phyloP scores from a whole-genome alignment of 2,329 filamentous ascomycete genomes.

The Neocucurbitaria cava region DNA sequence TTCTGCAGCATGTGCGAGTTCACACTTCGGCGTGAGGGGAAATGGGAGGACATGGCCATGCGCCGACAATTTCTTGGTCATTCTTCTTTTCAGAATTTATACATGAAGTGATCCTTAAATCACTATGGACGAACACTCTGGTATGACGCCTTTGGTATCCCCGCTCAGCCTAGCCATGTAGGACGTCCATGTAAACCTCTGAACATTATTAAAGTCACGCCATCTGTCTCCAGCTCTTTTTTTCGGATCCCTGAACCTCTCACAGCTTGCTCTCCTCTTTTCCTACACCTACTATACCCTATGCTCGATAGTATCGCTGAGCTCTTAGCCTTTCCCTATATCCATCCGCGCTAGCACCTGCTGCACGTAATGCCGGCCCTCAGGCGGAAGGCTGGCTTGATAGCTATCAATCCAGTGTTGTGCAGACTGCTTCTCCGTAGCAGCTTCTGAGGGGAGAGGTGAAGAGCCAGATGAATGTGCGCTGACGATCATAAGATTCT shows the following conservation, averaged over 20 bases:
- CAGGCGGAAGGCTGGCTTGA: background rate
- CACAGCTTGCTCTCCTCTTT: background rate
- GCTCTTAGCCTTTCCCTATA: background rate
- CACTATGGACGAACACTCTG: no score
- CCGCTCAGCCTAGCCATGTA: no score
- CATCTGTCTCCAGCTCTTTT: no score
- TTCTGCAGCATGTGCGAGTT: no score
- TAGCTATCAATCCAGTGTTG: background rate
- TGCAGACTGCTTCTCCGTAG: background rate
- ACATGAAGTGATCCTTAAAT: no score
- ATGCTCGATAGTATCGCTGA: background rate
- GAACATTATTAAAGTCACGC: no score
- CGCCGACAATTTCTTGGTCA: background rate
- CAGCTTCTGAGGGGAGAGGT: background rate
- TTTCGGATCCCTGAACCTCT: background rate
- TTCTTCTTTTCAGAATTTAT: background rate
- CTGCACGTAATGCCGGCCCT: background rate
- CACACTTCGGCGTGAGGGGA: no score
- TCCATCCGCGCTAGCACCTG: background rate
- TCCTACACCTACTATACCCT: background rate
- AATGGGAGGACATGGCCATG: no score
- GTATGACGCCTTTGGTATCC: no score
- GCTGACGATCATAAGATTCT: background rate
- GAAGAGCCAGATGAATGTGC: background rate
- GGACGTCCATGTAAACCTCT: no score